A percentile compares a stretch with the other conserved stretches of the same genome.
Conservation (phyloP, 176 grass and related monocot species). For the Pontederia paniculata region DNA sequence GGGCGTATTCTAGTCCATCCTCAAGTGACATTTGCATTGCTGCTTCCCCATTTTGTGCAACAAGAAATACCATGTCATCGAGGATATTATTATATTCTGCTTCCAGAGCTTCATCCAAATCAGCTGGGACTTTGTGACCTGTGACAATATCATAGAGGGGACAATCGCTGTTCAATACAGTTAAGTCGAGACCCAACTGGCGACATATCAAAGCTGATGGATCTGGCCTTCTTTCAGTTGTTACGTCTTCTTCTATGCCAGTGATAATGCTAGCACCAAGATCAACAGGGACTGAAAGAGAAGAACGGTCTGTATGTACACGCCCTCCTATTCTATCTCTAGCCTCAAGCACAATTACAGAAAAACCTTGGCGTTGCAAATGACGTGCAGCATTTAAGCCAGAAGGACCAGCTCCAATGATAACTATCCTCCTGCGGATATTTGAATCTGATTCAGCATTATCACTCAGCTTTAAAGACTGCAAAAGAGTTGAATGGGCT, state of each 20-base stretch:
- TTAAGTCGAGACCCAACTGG: slow-evolving; percentile 89
- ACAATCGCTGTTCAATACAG: slow-evolving; percentile 81
- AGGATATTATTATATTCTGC: slow-evolving; percentile 84
- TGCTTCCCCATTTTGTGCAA: slow-evolving; percentile 82
- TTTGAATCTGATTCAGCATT: slow-evolving; percentile 21
- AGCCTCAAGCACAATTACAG: slow-evolving; percentile 85
- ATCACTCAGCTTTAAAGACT: slow-evolving; percentile 14
- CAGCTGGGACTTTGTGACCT: slow-evolving; percentile 73
- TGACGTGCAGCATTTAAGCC: slow-evolving; percentile 89
- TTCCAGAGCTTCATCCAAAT: slow-evolving; percentile 68
- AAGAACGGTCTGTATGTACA: slow-evolving; percentile 71
- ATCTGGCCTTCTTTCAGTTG: slow-evolving; percentile 86
- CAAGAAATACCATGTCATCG: slow-evolving; percentile 85
- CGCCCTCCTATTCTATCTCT: slow-evolving; percentile 83
- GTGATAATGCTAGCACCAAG: slow-evolving; percentile 99
- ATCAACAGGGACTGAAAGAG: slow-evolving; percentile 97
- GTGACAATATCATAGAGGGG: slow-evolving; percentile 90
- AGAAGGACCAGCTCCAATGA: slow-evolving; percentile 90
- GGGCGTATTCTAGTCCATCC: slow-evolving; percentile 78
- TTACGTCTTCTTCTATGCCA: slow-evolving; percentile 88
- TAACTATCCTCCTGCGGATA: slow-evolving; percentile 45
- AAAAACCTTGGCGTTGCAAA: slow-evolving; percentile 79
- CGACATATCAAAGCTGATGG: slow-evolving; percentile 91
- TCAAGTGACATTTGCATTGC: slow-evolving; percentile 77
- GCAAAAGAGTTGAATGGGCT: slow-evolving; percentile 11